These are phyloP conservation scores for Juglanconis sp. DNA, from an alignment of 2,329 filamentous ascomycete genomes.

Conservation along the genomic window DNA sequence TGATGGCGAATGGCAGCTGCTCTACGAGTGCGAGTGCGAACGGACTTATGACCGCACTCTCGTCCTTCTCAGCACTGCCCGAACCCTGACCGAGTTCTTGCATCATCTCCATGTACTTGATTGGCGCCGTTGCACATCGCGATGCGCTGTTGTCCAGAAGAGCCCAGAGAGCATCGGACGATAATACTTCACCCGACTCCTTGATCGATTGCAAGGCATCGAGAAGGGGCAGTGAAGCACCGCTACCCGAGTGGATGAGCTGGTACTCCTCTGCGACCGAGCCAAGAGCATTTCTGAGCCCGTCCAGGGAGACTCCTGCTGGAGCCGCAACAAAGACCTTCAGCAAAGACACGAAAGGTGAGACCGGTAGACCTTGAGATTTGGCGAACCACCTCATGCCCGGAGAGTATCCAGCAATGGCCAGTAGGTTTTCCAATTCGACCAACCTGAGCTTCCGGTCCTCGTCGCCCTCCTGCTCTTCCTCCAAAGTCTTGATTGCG, in stretches of 20 bases:
- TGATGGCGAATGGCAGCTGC: constrained; percentile 69
- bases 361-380: constrained; percentile 58
- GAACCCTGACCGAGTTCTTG: constrained; percentile 45
- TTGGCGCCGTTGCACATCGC: constrained; percentile 69
- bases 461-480: constrained; percentile 37
- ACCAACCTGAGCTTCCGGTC: constrained; percentile 58
- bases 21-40: constrained; percentile 69
- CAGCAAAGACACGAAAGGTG: constrained; percentile 70
- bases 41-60: constrained; percentile 51
- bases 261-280: constrained; percentile 64
- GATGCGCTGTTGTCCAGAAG: constrained; percentile 83
- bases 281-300: constrained; percentile 54
- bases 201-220: constrained; percentile 28
- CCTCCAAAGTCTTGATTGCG: constrained; percentile 59
- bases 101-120: constrained; percentile 77
- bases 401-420: constrained; percentile 75
- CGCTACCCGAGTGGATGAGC: constrained; percentile 44
- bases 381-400: constrained; percentile 91
- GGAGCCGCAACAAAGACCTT: constrained; percentile 52
- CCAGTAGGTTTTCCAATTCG: constrained; percentile 77
- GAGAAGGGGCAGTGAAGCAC: constrained; percentile 44
- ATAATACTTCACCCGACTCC: constrained; percentile 26
- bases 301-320: constrained; percentile 44
- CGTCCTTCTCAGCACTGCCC: constrained; percentile 28
- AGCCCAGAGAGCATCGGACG: constrained; percentile 45